A percentile compares a stretch with the other conserved stretches of the same genome.
These are phyloP conservation scores for Veloboletus limbatus DNA, from an alignment of 1,284 basidiomycete species.

Conservation along the genomic window DNA sequence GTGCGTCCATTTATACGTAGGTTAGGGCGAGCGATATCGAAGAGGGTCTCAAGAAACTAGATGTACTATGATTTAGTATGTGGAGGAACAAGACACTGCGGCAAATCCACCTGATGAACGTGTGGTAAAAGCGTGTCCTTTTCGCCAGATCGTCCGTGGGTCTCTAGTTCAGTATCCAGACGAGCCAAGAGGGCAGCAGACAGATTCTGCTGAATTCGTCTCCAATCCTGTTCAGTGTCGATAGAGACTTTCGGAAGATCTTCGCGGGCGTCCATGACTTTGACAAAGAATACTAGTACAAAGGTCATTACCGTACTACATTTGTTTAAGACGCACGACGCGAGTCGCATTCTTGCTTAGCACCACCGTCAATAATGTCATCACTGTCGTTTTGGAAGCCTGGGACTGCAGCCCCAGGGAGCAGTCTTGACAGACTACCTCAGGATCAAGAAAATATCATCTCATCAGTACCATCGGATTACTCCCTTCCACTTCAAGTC, in stretches of 20 bases:
- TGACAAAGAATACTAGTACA: no score
- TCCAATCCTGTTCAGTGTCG: slow-evolving; percentile 61
- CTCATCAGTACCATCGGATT: slow-evolving; percentile 58
- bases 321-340: no score
- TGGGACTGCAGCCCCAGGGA: slow-evolving; percentile 83
- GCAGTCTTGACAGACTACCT: slow-evolving; percentile 79
- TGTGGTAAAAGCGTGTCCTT: slow-evolving; percentile 46
- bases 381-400: slow-evolving; percentile 77
- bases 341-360: background rate
- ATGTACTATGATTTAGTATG: background rate
- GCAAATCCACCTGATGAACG: slow-evolving; percentile 47
- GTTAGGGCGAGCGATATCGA: slow-evolving; percentile 65
- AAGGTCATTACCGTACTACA: background rate
- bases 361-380: slow-evolving; percentile 30
- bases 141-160: slow-evolving; percentile 35
- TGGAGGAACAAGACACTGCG: background rate
- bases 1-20: slow-evolving; percentile 77
- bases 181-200: slow-evolving; percentile 41
- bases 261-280: slow-evolving; percentile 41
- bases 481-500: slow-evolving; percentile 61
- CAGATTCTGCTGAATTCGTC: slow-evolving; percentile 52
- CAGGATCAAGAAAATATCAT: slow-evolving; percentile 72
- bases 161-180: slow-evolving; percentile 44
- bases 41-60: slow-evolving; percentile 61
- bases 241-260: slow-evolving; percentile 65